Base-by-base conservation (phyloP, 225 moss, liverwort and hornwort species). In the Lunularia cruciata region DNA sequence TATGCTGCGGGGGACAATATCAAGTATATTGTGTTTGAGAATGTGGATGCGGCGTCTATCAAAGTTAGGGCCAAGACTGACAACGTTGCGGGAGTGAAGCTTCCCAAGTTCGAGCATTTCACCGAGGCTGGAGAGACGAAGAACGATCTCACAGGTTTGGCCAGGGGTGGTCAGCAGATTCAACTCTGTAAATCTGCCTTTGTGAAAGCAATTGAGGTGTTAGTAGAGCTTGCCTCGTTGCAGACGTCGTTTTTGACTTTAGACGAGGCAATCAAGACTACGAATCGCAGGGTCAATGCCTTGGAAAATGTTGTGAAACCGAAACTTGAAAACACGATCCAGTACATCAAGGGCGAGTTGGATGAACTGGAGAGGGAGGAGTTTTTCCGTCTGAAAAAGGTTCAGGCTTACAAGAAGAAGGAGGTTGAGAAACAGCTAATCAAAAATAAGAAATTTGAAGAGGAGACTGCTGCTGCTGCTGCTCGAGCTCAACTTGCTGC, bases 341-440 rank as follows among this genome's bases (percentile, higher is more conserved):
- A 69, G 4, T 92, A 90, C 73, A 90, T 95, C 61, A 85, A 84
- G 63, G 85, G 75, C 28, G 91, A 95, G 69, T 83, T 95, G 51
- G 88, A 91, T 78, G 94, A 94, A 70, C 73, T 94, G 26, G 91
- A 94, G 63, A 86, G 94, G 80, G 89, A 94, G 83, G 94, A 94
- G 67, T 94, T 89, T 71, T 95, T 91, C 67, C 84, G 89, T 57
- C 64, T 95, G 36, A 91, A 91, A 69, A 95, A 92, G 75, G 85
- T 95, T 20, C 88, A 92, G 76, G 86, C 83, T 20, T 84, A 73
- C 69, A 95, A 91, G 73, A 89, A 83, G 63, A 89, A 91, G 70
- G 88, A 94, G 69, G 56, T 82, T 10, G 82, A 75, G 39, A 49
- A 39, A 31, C 77, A 82, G 72, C 68, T 75, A 30, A 47, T 71